Percentiles rank a stretch among this genome's conserved stretches.
These are phyloP conservation scores for Fonsecaea monophora DNA, from an alignment of 2,329 filamentous ascomycete genomes.

Conservation along the genomic window DNA sequence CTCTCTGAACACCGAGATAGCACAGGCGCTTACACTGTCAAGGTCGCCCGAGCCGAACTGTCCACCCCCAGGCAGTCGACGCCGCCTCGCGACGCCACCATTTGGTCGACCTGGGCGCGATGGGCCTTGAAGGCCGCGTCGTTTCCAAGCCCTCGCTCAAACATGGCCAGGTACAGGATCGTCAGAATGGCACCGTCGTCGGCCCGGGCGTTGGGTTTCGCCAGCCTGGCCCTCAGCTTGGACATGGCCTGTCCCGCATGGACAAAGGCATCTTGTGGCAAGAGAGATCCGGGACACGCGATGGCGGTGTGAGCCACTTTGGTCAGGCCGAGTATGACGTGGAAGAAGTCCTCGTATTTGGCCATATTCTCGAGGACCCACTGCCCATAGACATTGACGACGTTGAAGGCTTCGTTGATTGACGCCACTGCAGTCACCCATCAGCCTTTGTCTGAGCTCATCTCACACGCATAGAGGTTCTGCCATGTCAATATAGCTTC, in stretches of 20 bases:
- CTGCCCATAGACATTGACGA: conserved; percentile 1
- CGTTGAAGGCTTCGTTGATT: conserved; percentile 14
- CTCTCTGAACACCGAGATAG: background rate
- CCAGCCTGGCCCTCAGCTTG: conserved; percentile 1
- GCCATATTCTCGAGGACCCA: conserved; percentile 12
- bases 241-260: background rate
- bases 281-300: conserved; percentile 5
- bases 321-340: conserved; percentile 9
- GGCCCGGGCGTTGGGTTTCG: background rate
- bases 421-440: conserved; percentile 3
- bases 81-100: background rate
- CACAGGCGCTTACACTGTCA: background rate
- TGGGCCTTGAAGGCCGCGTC: background rate
- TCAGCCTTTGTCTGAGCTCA: background rate
- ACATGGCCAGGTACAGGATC: conserved; percentile 2
- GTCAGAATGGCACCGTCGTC: background rate
- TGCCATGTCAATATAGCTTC: too few species aligned
- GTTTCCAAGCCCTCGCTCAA: background rate
- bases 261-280: conserved; percentile 7
- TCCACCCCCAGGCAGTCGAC: background rate
- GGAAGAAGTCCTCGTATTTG: conserved; percentile 12
- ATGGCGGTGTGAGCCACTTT: conserved; percentile 13
- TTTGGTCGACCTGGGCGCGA: background rate
- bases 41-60: background rate
- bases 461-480: background rate